Percentiles rank a stretch among this genome's conserved stretches.
Conservation (phyloP, 371 early-diverging fungal genomes). For the Lichtheimia corymbifera region DNA sequence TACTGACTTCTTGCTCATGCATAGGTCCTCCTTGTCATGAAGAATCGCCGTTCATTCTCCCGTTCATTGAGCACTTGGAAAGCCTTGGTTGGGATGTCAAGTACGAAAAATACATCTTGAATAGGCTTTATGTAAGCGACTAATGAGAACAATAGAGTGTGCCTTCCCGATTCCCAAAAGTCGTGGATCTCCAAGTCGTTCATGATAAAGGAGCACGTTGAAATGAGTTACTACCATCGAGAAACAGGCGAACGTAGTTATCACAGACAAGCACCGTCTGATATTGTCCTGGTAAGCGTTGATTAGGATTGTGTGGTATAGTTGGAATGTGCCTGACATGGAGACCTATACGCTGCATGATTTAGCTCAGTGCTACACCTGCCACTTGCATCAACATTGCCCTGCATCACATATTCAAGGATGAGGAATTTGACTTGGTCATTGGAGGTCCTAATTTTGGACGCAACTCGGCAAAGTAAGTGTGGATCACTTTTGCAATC, state of each 20-base stretch:
- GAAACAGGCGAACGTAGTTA: conserved; percentile 21
- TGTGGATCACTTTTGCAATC: neutral
- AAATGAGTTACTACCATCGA: conserved; percentile 35
- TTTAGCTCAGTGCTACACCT: conserved; percentile 42
- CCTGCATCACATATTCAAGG: conserved; percentile 36
- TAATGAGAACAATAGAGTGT: conserved; percentile 25
- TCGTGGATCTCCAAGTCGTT: conserved; percentile 54
- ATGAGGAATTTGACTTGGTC: conserved; percentile 43
- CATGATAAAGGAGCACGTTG: conserved; percentile 46
- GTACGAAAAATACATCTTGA: conserved; percentile 12
- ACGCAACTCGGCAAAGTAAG: conserved; percentile 41
- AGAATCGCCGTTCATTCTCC: conserved; percentile 46
- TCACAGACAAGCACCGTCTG: conserved; percentile 25
- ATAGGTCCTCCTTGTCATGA: conserved; percentile 37
- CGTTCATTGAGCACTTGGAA: conserved; percentile 42
- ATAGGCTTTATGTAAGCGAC: neutral
- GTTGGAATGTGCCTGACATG: too few relatives aligned
- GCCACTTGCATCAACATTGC: conserved; percentile 49
- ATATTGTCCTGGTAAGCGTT: conserved; percentile 36
- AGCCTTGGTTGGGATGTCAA: conserved; percentile 43
- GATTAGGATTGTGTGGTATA: too few relatives aligned
- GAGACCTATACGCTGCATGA: neutral
- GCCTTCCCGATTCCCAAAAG: conserved; percentile 45
- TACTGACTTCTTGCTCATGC: neutral
- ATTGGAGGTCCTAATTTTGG: conserved; percentile 49